Conservation (phyloP, 176 grass and related monocot genomes). For the Guadua angustifolia region DNA sequence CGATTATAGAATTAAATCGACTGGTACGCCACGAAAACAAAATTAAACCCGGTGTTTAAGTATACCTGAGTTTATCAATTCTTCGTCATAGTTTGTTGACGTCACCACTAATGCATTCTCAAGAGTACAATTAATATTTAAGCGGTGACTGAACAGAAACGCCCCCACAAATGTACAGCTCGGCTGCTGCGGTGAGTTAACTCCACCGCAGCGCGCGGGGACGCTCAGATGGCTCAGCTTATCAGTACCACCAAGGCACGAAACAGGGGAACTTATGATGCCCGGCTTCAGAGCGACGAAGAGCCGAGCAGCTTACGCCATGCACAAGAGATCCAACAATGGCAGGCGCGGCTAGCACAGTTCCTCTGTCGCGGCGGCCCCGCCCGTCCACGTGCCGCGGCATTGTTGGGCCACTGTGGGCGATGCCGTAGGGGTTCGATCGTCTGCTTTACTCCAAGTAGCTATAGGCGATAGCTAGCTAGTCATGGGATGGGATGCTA, state of each 20-base stretch:
- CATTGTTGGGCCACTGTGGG: constrained; percentile 27
- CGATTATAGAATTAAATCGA: too few species aligned
- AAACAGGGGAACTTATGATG: constrained; percentile 8
- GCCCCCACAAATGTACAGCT: background rate
- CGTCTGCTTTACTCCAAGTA: too few species aligned
- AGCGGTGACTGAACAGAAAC: too few species aligned
- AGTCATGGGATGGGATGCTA: background rate
- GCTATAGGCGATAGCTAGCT: background rate
- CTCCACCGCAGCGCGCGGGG: background rate
- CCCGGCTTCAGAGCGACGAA: background rate
- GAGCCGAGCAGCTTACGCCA: background rate
- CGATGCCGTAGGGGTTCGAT: background rate
- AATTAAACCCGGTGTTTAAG: too few species aligned
- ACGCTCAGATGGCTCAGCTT: background rate
- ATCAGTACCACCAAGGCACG: background rate
- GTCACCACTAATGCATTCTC: too few species aligned
- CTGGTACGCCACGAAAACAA: too few species aligned
- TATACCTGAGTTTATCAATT: too few species aligned
- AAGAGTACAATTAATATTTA: too few species aligned
- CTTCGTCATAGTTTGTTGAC: too few species aligned
- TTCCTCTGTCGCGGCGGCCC: background rate
- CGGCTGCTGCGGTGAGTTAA: background rate
- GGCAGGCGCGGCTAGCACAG: background rate
- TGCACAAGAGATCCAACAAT: constrained; percentile 2
- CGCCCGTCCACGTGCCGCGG: constrained; percentile 7